Conservation (phyloP, 768 basidiomycete species). For the Mycena rebaudengoi region DNA sequence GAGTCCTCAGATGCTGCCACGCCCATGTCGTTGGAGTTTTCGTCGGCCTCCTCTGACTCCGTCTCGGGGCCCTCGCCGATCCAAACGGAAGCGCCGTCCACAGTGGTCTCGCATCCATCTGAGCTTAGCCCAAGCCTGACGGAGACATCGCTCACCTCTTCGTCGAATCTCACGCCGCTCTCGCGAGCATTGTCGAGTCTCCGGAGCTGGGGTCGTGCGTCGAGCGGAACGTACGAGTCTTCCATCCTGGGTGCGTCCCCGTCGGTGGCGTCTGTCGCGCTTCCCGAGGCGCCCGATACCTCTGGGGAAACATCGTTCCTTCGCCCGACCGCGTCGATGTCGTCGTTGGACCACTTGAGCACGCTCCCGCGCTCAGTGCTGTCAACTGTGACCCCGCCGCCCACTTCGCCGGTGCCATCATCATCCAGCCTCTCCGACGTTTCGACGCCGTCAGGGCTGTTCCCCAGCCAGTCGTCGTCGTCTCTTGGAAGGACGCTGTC, state of each 20-base stretch:
- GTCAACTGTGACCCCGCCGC: constrained; percentile 39
- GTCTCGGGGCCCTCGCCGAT: constrained; percentile 45
- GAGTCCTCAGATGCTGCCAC: constrained; percentile 36
- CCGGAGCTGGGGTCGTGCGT: constrained; percentile 65
- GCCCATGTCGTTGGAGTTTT: constrained; percentile 38
- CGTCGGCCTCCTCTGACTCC: constrained; percentile 33
- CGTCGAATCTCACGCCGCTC: constrained; percentile 20
- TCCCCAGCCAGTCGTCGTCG: constrained; percentile 12
- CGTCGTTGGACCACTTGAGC: constrained; percentile 52
- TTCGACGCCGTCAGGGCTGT: constrained; percentile 23
- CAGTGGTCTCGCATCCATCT: constrained; percentile 9
- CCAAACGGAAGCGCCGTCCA: constrained; percentile 14
- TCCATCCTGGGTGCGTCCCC: constrained; percentile 79
- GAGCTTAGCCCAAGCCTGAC: constrained; percentile 15
- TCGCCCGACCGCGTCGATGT: constrained; percentile 60
- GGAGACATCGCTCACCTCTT: constrained; percentile 19
- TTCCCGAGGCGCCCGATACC: constrained; percentile 68
- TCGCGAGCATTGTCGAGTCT: constrained; percentile 35
- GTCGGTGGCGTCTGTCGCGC: constrained; percentile 57
- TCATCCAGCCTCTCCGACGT: constrained; percentile 21
- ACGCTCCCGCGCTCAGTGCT: constrained; percentile 52
- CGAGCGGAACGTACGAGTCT: constrained; percentile 78
- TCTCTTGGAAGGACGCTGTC: constrained; percentile 22
- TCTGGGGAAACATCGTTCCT: constrained; percentile 82
- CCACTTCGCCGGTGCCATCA: constrained; percentile 34